Evolutionary conservation across 345 rosid genomes (phyloP), one percentile per base, ranked within the genome.

Genomic region (Pugionium dolabratum): DNA sequence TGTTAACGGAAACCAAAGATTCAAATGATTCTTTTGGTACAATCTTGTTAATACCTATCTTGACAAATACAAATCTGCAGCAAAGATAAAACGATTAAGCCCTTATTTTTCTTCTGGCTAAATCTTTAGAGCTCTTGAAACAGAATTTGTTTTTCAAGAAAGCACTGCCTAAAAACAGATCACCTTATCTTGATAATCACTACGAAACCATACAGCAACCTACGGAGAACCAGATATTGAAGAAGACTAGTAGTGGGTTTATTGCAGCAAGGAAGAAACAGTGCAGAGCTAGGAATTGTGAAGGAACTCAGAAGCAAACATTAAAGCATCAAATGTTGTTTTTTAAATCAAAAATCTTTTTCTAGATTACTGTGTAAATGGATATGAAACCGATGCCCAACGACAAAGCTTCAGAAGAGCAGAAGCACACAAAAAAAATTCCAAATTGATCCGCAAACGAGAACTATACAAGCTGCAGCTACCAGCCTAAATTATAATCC

Each of bases 361-460:
- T 18, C 18, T 18, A 18, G 18, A 18, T 18, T 18, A 18, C 18
- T 18, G 18, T 18, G 39, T 36, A 46, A 0, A 18, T 18, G 39
- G 9, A 7, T 8, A 60, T 44, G 36, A 62, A 47, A 25, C 36
- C 43, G 45, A 35, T 2, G 35, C 9, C 27, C 7, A 48, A 11
- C 37, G 42, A 39, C 3, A 39, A 7, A 63, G 10, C 29, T 35
- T 18, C 18, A 18, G 18, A 18, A 18, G 18, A 18, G 18, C 18
- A 18, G 18, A 18, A 18, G 18, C 18, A 18, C 18, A 18, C 0
- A 18, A 18, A 18, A 18, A 18, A 18, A 18, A 18, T 0, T 18
- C 18, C 33, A 45, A 32, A 61, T 46, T 36, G 56, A 55, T 67
- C 27, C 26, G 44, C 44, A 41, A 52, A 9, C 25, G 4, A 50